Evolutionary conservation across 2,329 filamentous ascomycete genomes (phyloP), one percentile per base, ranked within the genome.

Genomic region (Phialophora verrucosa): DNA sequence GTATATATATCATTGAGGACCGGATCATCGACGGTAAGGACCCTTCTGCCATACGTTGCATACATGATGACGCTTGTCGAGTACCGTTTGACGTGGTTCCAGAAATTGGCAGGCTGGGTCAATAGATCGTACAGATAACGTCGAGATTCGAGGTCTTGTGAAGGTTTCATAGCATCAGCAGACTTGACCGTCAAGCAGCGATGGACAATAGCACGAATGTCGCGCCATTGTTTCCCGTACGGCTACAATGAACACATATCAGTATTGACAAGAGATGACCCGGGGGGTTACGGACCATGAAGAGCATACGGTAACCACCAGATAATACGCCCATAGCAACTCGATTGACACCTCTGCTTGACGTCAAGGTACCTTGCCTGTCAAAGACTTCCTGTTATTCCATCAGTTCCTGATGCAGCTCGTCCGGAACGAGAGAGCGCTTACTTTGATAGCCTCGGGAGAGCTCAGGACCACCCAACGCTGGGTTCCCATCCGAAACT

Each of bases 401-500:
- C 25, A 47, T 57, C 3, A 58, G 23, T 47, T 47, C 20, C 55
- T 57, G 55, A n/a, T 44, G 55, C 55, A 38, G 6, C 3, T 23
- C 14, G 49, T 60, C 58, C 8, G 27, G 7, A 20, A 27, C 2
- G 25, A 50, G 5, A 5, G 6, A 12, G 14, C 17, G 31, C 54
- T 51, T 25, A 64, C 62, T 35, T 64, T 64, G 62, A 64, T 38
- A 31, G 56, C 62, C 54, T 60, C 56, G 6, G 62, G 62, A n/a
- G 56, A 64, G 32, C 56, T 55, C 14, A 64, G 31, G 14, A 64
- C 47, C 2, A 64, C 55, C 62, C 62, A 63, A 17, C 63, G 59
- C 57, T 70, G 60, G 23, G 54, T 68, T 55, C 68, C 68, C 53
- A 66, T 44, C 56, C 44, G 60, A 11, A 70, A 47, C 25, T 61